These are phyloP conservation scores for Exophiala xenobiotica DNA, from an alignment of 2,329 filamentous ascomycete genomes.

Conservation along the genomic window DNA sequence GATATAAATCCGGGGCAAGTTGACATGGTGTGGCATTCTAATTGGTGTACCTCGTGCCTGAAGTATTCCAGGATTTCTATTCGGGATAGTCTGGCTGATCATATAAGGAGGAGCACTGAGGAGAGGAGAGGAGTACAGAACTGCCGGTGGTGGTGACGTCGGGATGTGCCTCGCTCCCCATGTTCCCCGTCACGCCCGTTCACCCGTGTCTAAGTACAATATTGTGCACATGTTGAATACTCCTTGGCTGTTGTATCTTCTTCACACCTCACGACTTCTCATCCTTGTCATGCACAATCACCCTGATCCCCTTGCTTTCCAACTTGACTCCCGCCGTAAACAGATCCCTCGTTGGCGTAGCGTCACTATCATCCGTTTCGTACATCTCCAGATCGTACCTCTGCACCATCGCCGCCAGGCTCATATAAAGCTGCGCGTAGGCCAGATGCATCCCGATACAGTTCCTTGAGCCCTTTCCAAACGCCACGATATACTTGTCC, in stretches of 20 bases:
- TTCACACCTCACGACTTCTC: slow-evolving; percentile 12
- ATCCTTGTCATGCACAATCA: slow-evolving; percentile 24
- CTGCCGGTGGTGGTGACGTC: too few species aligned
- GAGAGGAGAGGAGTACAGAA: too few species aligned
- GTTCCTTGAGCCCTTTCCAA: slow-evolving; percentile 38
- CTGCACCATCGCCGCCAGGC: slow-evolving; percentile 29
- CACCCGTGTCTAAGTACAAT: too few species aligned
- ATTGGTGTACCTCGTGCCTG: slow-evolving; percentile 8
- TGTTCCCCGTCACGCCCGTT: too few species aligned
- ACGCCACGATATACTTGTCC: slow-evolving; percentile 40
- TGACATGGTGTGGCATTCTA: background rate
- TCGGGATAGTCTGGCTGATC: too few species aligned
- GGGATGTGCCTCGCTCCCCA: too few species aligned
- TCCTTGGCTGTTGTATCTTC: too few species aligned
- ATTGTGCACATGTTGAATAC: too few species aligned
- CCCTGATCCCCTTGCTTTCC: slow-evolving; percentile 32
- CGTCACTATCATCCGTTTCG: slow-evolving; percentile 26
- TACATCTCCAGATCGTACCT: slow-evolving; percentile 28
- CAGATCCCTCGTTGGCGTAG: slow-evolving; percentile 21
- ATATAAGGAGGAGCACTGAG: too few species aligned
- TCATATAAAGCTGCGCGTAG: slow-evolving; percentile 33
- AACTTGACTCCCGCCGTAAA: slow-evolving; percentile 29
- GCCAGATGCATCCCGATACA: slow-evolving; percentile 38
- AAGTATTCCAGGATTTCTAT: background rate
- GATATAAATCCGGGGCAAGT: background rate